phyloP scores from a whole-genome alignment of 163 green algal genomes.

The Scenedesmus sp. region DNA sequence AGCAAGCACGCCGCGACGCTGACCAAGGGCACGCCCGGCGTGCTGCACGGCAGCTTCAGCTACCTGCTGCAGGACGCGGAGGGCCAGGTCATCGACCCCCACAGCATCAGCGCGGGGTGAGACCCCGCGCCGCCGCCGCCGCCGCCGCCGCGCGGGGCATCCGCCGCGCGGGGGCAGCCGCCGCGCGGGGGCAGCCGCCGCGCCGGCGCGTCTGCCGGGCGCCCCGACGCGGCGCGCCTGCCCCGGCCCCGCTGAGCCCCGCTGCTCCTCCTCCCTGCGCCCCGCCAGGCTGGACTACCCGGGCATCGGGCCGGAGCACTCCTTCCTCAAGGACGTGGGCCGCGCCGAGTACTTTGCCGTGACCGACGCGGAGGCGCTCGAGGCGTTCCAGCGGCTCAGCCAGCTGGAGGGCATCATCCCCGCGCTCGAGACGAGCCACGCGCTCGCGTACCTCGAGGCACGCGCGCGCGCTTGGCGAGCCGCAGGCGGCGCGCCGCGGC shows the following conservation, averaged over 20 bases:
- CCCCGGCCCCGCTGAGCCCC: background rate
- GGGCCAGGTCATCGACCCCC: conserved; percentile 97
- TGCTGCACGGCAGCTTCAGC: conserved; percentile 96
- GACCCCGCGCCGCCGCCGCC: background rate
- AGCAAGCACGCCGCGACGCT: conserved; percentile 98
- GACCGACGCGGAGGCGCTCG: conserved; percentile 75
- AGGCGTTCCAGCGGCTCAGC: conserved; percentile 69
- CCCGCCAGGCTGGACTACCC: conserved; percentile 94
- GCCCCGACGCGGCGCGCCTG: background rate
- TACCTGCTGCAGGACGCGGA: conserved; percentile 98
- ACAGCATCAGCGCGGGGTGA: conserved; percentile 96
- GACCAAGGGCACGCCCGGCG: conserved; percentile 90
- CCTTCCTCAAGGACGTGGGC: conserved; percentile 95
- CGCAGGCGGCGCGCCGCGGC: too few species aligned
- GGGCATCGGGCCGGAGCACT: conserved; percentile 97
- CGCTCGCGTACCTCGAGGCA: conserved; percentile 89
- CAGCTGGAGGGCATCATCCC: conserved; percentile 98
- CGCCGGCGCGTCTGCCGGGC: too few species aligned
- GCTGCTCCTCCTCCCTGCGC: background rate
- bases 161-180: background rate
- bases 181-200: background rate
- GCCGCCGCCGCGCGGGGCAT: background rate
- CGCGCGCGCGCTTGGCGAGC: background rate
- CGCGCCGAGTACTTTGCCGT: conserved; percentile 94
- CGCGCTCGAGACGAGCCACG: conserved; percentile 96